phyloP scores from a whole-genome alignment of 1,139 yeast species.

The Hyphopichia pseudoburtonii region DNA sequence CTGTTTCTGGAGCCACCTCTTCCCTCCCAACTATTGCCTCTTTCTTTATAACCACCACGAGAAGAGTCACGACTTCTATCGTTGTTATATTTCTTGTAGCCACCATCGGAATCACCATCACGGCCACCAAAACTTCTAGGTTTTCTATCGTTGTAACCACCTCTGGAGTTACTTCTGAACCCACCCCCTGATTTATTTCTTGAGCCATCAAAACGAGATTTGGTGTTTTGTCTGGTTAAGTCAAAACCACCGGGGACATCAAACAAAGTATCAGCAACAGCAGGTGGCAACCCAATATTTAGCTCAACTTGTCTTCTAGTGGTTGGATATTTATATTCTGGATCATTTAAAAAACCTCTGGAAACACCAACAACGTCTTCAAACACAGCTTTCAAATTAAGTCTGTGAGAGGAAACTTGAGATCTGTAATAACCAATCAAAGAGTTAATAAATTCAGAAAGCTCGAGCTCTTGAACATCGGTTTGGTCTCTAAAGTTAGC shows the following conservation, averaged over 20 bases:
- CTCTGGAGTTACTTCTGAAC: too few species aligned
- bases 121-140: too few species aligned
- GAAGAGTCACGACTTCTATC: slow-evolving; percentile 46
- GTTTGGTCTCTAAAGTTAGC: slow-evolving; percentile 11
- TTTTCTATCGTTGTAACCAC: too few species aligned
- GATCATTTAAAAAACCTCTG: slow-evolving; percentile 14
- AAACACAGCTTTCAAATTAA: slow-evolving; percentile 15
- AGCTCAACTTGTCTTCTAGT: background rate
- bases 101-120: slow-evolving; percentile 18
- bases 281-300: background rate
- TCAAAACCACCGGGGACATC: slow-evolving; percentile 21
- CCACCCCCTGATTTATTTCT: too few species aligned
- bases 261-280: slow-evolving; percentile 19
- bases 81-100: slow-evolving; percentile 6
- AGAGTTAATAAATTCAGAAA: slow-evolving; percentile 24
- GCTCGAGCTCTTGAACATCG: slow-evolving; percentile 10
- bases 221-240: slow-evolving; percentile 5
- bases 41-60: slow-evolving; percentile 24
- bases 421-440: slow-evolving; percentile 35
- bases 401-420: slow-evolving; percentile 25
- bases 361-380: slow-evolving; percentile 9
- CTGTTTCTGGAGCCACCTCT: background rate
- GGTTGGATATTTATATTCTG: slow-evolving; percentile 12
- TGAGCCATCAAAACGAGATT: too few species aligned
- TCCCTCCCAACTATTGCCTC: too few species aligned